Conservation (phyloP, 2,329 filamentous ascomycete species). For the Xylaria polymorpha region DNA sequence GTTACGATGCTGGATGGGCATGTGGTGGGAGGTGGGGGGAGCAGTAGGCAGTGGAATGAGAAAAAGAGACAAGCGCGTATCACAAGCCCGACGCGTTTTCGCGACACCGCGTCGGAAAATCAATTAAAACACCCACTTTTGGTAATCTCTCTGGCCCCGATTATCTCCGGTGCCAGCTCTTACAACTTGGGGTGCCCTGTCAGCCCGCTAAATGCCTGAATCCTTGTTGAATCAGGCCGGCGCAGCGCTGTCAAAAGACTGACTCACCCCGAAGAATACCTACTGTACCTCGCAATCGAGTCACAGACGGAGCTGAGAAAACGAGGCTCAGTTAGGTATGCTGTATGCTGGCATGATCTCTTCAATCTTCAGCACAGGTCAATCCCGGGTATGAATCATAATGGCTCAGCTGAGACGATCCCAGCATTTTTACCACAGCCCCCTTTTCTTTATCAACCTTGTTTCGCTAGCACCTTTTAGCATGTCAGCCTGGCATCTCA, state of each 20-base stretch:
- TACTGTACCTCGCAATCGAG: neutral
- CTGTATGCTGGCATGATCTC: neutral
- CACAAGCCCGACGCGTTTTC: slow-evolving; percentile 32
- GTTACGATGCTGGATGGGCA: slow-evolving; percentile 3
- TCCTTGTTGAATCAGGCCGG: neutral
- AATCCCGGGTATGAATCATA: slow-evolving; percentile 27
- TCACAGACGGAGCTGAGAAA: slow-evolving; percentile 4
- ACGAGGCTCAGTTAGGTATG: neutral
- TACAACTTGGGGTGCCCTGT: too few relatives aligned
- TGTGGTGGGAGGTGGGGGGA: neutral
- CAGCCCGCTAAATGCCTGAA: neutral
- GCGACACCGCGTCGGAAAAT: slow-evolving; percentile 34
- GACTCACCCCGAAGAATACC: slow-evolving; percentile 26
- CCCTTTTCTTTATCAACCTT: neutral
- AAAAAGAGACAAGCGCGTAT: slow-evolving; percentile 32
- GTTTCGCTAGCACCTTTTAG: neutral
- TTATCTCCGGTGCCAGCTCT: slow-evolving; percentile 28
- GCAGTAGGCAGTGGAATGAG: slow-evolving; percentile 1
- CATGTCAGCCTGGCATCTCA: neutral
- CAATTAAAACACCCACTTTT: slow-evolving; percentile 37
- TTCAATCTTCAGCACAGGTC: neutral
- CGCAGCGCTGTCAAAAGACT: neutral
- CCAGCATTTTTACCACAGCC: slow-evolving; percentile 9
- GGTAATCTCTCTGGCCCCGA: slow-evolving; percentile 23
- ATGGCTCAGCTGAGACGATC: slow-evolving; percentile 18